A percentile compares a stretch with the other conserved stretches of the same genome.
These are phyloP conservation scores for Reutealis trisperma DNA, from an alignment of 345 rosid genomes.

Conservation along the genomic window DNA sequence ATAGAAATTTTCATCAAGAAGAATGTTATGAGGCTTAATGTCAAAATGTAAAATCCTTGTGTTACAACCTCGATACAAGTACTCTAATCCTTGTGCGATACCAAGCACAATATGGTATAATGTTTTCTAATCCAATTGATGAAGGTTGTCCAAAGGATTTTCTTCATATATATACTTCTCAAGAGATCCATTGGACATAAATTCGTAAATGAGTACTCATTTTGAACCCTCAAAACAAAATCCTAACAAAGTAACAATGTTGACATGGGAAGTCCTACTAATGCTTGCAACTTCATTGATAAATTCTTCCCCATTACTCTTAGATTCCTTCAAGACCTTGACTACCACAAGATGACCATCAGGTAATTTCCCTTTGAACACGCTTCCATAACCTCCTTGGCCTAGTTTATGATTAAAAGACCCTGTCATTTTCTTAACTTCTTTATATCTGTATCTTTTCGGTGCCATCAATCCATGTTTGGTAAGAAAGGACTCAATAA, in stretches of 20 bases:
- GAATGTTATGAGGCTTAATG: slow-evolving; percentile 11
- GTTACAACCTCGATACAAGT: slow-evolving; percentile 10
- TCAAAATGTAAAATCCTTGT: slow-evolving; percentile 8
- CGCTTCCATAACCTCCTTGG: slow-evolving; percentile 10
- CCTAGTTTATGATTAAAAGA: slow-evolving; percentile 5
- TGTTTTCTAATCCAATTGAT: background rate
- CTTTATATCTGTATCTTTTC: slow-evolving; percentile 10
- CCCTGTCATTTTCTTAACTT: slow-evolving; percentile 11
- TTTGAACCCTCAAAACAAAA: slow-evolving; percentile 9
- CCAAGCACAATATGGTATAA: background rate
- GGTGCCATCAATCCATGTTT: background rate
- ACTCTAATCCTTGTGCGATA: slow-evolving; percentile 1
- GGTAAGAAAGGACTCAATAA: slow-evolving; percentile 2
- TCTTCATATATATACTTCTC: slow-evolving; percentile 2
- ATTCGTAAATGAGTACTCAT: background rate
- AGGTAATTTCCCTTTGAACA: slow-evolving; percentile 12
- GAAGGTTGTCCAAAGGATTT: background rate
- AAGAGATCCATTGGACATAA: slow-evolving; percentile 8
- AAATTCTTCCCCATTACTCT: background rate
- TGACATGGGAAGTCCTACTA: slow-evolving; percentile 10
- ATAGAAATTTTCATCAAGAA: no score
- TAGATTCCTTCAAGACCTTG: background rate
- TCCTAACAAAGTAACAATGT: slow-evolving; percentile 1
- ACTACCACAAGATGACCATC: slow-evolving; percentile 10
- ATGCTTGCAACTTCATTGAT: slow-evolving; percentile 11